Evolutionary conservation across 208 protist species (phyloP).

Genomic region (Trichomonas tenax): DNA sequence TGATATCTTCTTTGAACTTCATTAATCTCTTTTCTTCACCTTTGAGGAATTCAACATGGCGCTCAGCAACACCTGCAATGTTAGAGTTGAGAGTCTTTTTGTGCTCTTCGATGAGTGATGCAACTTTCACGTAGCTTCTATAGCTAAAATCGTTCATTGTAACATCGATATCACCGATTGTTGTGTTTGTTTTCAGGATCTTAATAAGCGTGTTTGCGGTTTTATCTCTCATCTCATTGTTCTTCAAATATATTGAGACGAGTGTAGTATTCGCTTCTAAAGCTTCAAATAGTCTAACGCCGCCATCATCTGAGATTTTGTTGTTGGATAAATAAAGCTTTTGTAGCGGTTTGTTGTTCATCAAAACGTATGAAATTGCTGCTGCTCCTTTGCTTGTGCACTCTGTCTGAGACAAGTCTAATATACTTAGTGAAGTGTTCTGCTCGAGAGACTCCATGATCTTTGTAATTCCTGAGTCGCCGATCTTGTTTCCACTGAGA

Average conservation of each 20-base stretch:
- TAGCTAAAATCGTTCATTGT: background rate
- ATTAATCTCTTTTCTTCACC: background rate
- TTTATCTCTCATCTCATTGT: conserved; percentile 6
- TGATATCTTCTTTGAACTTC: background rate
- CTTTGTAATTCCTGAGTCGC: background rate
- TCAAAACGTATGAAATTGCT: background rate
- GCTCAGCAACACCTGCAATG: background rate
- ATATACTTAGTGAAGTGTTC: background rate
- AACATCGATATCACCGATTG: background rate
- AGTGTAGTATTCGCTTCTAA: background rate
- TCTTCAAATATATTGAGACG: background rate
- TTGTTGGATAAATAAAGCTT: background rate
- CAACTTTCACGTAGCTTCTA: background rate
- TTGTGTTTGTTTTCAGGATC: background rate
- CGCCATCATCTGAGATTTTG: background rate
- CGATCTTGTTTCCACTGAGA: background rate
- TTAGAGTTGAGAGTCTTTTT: background rate
- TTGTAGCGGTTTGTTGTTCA: background rate
- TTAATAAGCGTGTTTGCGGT: background rate
- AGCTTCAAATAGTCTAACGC: background rate
- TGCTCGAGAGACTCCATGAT: background rate
- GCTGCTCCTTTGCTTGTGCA: background rate
- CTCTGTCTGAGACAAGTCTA: background rate
- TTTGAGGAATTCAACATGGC: background rate
- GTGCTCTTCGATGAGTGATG: background rate